phyloP scores from a whole-genome alignment of 257 asterid genomes.

The Coffea eugenioides region DNA sequence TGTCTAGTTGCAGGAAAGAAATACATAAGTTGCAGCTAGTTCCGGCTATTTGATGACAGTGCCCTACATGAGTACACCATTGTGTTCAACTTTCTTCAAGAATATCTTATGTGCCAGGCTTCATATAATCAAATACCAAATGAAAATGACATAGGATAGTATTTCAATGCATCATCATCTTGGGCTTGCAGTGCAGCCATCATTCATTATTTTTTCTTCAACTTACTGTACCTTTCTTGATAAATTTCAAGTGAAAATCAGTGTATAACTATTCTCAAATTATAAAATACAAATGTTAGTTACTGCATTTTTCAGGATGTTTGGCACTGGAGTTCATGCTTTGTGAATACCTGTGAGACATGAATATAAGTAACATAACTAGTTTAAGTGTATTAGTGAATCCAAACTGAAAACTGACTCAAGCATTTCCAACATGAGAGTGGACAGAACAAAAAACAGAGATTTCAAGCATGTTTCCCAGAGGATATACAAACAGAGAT shows the following conservation, averaged over 20 bases:
- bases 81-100: neutral
- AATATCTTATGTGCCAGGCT: neutral
- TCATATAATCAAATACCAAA: neutral
- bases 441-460: neutral
- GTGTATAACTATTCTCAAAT: neutral
- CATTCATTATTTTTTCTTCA: neutral
- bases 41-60: neutral
- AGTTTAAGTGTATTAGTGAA: neutral
- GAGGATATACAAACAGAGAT: neutral
- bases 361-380: neutral
- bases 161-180: neutral
- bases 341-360: neutral
- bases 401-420: neutral
- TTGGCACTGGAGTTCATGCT: neutral
- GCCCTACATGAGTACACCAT: neutral
- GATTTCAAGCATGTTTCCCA: neutral
- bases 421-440: neutral
- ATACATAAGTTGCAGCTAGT: neutral
- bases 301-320: neutral
- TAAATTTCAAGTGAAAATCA: neutral
- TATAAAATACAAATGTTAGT: neutral
- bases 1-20: no score
- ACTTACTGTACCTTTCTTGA: neutral
- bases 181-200: neutral
- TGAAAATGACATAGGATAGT: neutral